Base-by-base conservation (phyloP, 345 rosid species). In the Gynandropsis gynandra region DNA sequence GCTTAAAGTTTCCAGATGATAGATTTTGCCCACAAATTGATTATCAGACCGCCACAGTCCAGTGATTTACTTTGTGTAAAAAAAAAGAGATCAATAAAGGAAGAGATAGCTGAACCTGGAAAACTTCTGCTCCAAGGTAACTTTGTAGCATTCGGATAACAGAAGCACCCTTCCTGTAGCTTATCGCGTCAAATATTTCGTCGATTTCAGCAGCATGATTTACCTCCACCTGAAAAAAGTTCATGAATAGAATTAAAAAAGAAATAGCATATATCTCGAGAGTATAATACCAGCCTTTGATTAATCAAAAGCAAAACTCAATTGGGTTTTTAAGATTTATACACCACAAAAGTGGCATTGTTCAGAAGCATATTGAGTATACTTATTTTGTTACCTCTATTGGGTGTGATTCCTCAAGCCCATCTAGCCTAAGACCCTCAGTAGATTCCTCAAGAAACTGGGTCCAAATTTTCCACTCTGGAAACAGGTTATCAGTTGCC, bases 381-480 rank as follows among this genome's bases (percentile, higher is more conserved):
- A 46, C 11, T 57, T 21, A 36, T 34, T 52, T 48, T 18, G 42
- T 54, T 59, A 92, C 98, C 96, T 92, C 98, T 52, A 92, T 92
- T 4, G 98, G 98, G 76, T 92, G 98, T 35, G 98, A 92, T 73
- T 80, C 98, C 31, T 73, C 86, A 60, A 92, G 97, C 58, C 95
- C 89, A 66, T 92, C 98, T 44, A 92, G 71, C 74, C 81, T 82
- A 48, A 92, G 86, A 60, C 96, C 97, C 41, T 63, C 79, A 16
- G 89, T 87, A 61, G 68, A 73, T 76, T 87, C 93, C 47, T 79
- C 86, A 67, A 92, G 79, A 80, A 92, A 92, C 77, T 92, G 98
- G 57, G 95, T 92, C 97, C 98, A 92, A 54, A 85, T 78, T 64
- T 87, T 87, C 98, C 97, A 92, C 61, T 87, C 88, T 19, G 98